phyloP scores from a whole-genome alignment of 805 yeast genomes.

The Kurtzmaniella cleridarum region DNA sequence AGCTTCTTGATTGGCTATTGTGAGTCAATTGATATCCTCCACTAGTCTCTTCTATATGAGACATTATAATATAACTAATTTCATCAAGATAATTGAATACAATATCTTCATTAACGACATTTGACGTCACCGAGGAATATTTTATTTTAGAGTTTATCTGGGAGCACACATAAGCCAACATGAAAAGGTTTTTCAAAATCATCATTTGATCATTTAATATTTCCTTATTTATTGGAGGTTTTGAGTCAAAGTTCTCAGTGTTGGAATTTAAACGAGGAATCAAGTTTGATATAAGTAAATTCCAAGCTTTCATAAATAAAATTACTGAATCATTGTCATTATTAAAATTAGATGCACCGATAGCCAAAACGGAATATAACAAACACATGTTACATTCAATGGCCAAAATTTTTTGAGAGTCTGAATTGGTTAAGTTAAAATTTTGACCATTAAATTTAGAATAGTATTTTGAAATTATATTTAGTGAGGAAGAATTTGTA shows the following conservation, averaged over 20 bases:
- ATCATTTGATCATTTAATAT: slow-evolving; percentile 25
- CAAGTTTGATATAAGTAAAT: slow-evolving; percentile 26
- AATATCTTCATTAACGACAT: slow-evolving; percentile 39
- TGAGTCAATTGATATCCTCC: no score
- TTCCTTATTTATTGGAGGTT: slow-evolving; percentile 18
- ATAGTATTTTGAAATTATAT: slow-evolving; percentile 25
- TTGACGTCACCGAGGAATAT: slow-evolving; percentile 2
- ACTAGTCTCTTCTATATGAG: slow-evolving; percentile 21
- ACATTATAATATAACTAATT: slow-evolving; percentile 36
- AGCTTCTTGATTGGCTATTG: slow-evolving; percentile 1
- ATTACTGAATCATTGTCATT: slow-evolving; percentile 27
- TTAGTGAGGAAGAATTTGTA: slow-evolving; percentile 10
- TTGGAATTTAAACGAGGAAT: slow-evolving; percentile 27
- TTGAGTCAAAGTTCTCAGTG: slow-evolving; percentile 13
- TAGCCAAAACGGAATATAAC: slow-evolving; percentile 39
- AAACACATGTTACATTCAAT: slow-evolving; percentile 34
- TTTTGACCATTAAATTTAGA: slow-evolving; percentile 17
- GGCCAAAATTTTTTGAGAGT: slow-evolving; percentile 11
- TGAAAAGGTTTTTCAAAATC: slow-evolving; percentile 42
- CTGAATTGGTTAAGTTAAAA: slow-evolving; percentile 9
- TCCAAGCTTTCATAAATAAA: slow-evolving; percentile 44
- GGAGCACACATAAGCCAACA: slow-evolving; percentile 39
- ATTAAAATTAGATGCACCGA: slow-evolving; percentile 28
- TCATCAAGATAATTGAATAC: slow-evolving; percentile 47
- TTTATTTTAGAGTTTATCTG: slow-evolving; percentile 27